A percentile compares a stretch with the other conserved stretches of the same genome.
These are phyloP conservation scores for Fagus sylvatica DNA, from an alignment of 306 rosid genomes.

Conservation along the genomic window DNA sequence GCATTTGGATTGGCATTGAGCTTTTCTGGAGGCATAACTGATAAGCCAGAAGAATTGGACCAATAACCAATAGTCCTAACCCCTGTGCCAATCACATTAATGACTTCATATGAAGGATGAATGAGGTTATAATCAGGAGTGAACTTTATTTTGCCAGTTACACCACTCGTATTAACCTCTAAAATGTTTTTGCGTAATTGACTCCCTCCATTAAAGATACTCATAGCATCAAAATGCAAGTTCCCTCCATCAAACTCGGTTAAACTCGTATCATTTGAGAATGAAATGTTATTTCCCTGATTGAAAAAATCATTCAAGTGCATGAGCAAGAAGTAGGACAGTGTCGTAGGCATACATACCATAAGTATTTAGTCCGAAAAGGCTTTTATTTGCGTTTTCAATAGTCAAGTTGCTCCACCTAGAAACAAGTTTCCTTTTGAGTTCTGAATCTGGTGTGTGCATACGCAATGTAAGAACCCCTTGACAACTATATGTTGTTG, in stretches of 20 bases:
- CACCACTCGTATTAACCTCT: constrained; percentile 65
- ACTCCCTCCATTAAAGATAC: constrained; percentile 64
- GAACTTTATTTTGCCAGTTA: constrained; percentile 63
- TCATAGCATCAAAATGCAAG: constrained; percentile 66
- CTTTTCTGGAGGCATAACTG: constrained; percentile 57
- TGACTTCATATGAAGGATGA: constrained; percentile 70
- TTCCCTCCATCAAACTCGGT: constrained; percentile 22
- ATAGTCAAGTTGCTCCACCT: constrained; percentile 74
- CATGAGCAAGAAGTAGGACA: constrained; percentile 77
- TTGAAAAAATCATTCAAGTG: constrained; percentile 68
- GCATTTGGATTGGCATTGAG: constrained; percentile 44
- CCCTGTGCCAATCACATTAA: constrained; percentile 76
- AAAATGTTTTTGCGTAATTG: constrained; percentile 48
- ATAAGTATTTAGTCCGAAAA: constrained; percentile 47
- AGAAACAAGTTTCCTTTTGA: constrained; percentile 55
- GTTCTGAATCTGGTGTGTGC: constrained; percentile 63
- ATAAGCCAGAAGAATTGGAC: constrained; percentile 81
- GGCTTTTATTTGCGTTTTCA: constrained; percentile 24
- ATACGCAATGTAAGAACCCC: constrained; percentile 71
- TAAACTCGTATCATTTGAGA: constrained; percentile 63
- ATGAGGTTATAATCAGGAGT: constrained; percentile 52
- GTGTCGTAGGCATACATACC: constrained; percentile 81
- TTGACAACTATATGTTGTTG: constrained; percentile 50
- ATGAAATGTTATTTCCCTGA: constrained; percentile 63
- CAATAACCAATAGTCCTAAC: constrained; percentile 77